A percentile compares a stretch with the other conserved stretches of the same genome.
These are phyloP conservation scores for Mucor mucedo DNA, from an alignment of 371 early-diverging fungal species.

Conservation along the genomic window DNA sequence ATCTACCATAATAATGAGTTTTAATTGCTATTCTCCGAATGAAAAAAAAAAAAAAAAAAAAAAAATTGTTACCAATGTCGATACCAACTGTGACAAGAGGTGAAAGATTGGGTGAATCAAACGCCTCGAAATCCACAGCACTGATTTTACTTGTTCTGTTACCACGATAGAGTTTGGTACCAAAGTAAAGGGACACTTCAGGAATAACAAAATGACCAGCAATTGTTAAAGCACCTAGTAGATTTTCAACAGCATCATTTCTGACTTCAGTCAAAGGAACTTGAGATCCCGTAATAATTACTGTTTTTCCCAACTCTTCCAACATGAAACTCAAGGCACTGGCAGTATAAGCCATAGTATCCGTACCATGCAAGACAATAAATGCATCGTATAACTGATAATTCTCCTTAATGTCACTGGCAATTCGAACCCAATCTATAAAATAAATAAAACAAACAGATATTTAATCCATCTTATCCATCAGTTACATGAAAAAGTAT, in stretches of 20 bases:
- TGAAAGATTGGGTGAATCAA: conserved; percentile 92
- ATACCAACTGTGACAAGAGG: conserved; percentile 93
- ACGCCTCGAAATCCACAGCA: conserved; percentile 95
- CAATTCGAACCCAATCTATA: conserved; percentile 94
- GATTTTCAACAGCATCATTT: conserved; percentile 96
- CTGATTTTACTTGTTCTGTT: conserved; percentile 93
- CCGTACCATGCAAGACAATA: conserved; percentile 93
- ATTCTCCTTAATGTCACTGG: conserved; percentile 92
- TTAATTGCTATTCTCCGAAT: not conserved
- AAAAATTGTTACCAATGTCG: conserved; percentile 74
- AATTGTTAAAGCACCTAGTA: conserved; percentile 88
- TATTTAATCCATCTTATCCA: not conserved
- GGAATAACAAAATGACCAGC: conserved; percentile 98
- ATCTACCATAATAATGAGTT: conserved; percentile 52
- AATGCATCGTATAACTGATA: conserved; percentile 94
- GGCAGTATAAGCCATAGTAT: conserved; percentile 95
- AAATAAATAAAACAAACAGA: not conserved
- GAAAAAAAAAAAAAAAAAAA: not conserved
- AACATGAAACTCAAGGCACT: conserved; percentile 96
- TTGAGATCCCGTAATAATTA: conserved; percentile 97
- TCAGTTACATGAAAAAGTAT: not conserved
- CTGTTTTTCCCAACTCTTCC: conserved; percentile 94
- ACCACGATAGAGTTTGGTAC: conserved; percentile 93
- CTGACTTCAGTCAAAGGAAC: conserved; percentile 94
- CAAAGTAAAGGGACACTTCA: conserved; percentile 94